These are phyloP conservation scores for Erysiphe pulchra DNA, from an alignment of 2,329 filamentous ascomycete species.

Conservation along the genomic window DNA sequence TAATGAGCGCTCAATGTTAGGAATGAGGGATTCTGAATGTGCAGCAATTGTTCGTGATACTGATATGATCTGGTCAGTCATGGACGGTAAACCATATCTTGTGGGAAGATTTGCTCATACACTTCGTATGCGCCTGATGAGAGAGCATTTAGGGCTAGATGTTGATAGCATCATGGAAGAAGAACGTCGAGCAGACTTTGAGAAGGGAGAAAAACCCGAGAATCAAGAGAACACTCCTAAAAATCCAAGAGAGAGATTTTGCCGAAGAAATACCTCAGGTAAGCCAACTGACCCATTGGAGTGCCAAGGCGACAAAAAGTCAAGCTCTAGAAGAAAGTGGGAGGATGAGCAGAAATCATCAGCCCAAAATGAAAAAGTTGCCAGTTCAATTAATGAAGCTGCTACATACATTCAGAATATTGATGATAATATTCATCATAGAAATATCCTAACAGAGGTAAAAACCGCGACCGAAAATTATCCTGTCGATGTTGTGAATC, in stretches of 20 bases:
- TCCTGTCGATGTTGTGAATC: neutral
- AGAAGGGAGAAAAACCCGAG: constrained; percentile 17
- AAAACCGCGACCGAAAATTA: neutral
- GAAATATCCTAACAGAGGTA: neutral
- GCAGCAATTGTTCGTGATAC: constrained; percentile 79
- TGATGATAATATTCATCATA: neutral
- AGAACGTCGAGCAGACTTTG: constrained; percentile 31
- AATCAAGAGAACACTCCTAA: neutral
- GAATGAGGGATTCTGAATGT: constrained; percentile 73
- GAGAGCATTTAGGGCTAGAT: constrained; percentile 87
- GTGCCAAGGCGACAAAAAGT: neutral
- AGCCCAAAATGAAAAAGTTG: neutral
- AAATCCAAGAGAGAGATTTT: neutral
- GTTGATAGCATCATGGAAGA: constrained; percentile 76
- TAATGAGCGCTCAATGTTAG: constrained; percentile 90
- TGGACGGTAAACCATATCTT: constrained; percentile 71
- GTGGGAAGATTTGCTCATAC: constrained; percentile 87
- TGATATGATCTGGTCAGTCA: constrained; percentile 74
- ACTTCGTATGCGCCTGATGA: constrained; percentile 77
- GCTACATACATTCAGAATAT: neutral
- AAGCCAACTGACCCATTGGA: neutral
- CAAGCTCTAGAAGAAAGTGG: neutral
- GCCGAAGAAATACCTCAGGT: neutral
- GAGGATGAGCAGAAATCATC: neutral
- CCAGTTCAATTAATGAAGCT: neutral